Conservation (phyloP, 2,329 filamentous ascomycete species). For the Cladophialophora psammophila region DNA sequence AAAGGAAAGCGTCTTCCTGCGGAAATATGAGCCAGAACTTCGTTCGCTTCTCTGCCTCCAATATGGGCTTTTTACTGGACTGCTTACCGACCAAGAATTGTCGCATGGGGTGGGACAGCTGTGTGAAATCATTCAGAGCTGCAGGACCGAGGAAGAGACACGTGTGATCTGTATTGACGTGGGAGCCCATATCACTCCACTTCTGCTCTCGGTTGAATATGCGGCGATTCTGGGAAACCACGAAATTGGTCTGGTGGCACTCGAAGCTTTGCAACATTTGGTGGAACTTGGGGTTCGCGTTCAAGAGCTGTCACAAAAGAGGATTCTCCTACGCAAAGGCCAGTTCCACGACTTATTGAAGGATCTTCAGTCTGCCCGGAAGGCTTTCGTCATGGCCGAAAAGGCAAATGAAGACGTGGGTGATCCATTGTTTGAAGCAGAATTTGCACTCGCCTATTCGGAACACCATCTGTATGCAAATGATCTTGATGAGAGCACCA, state of each 20-base stretch:
- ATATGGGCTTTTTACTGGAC: slow-evolving; percentile 38
- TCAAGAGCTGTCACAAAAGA: slow-evolving; percentile 51
- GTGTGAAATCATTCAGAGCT: slow-evolving; percentile 51
- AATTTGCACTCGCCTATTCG: slow-evolving; percentile 73
- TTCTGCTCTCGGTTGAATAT: slow-evolving; percentile 63
- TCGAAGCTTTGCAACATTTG: slow-evolving; percentile 58
- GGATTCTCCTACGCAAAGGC: slow-evolving; percentile 56
- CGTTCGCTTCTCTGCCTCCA: slow-evolving; percentile 25
- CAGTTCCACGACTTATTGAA: slow-evolving; percentile 66
- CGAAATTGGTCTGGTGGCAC: slow-evolving; percentile 56
- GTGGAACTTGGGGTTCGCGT: slow-evolving; percentile 54
- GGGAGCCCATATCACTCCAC: slow-evolving; percentile 57
- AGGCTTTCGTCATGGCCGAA: slow-evolving; percentile 66
- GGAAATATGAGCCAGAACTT: slow-evolving; percentile 27
- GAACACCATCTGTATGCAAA: slow-evolving; percentile 76
- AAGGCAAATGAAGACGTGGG: slow-evolving; percentile 52
- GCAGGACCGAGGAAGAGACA: slow-evolving; percentile 54
- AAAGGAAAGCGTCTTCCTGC: slow-evolving; percentile 25
- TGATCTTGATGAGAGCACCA: slow-evolving; percentile 66
- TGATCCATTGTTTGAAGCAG: slow-evolving; percentile 57
- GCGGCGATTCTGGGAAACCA: slow-evolving; percentile 65
- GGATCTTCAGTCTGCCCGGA: slow-evolving; percentile 65
- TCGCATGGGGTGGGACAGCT: slow-evolving; percentile 34
- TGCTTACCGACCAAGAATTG: slow-evolving; percentile 14
- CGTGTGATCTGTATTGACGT: slow-evolving; percentile 58